Percentiles rank a stretch among this genome's conserved stretches.
phyloP scores from a whole-genome alignment of 2,329 filamentous ascomycete species.

The Herpomyces periplanetae region DNA sequence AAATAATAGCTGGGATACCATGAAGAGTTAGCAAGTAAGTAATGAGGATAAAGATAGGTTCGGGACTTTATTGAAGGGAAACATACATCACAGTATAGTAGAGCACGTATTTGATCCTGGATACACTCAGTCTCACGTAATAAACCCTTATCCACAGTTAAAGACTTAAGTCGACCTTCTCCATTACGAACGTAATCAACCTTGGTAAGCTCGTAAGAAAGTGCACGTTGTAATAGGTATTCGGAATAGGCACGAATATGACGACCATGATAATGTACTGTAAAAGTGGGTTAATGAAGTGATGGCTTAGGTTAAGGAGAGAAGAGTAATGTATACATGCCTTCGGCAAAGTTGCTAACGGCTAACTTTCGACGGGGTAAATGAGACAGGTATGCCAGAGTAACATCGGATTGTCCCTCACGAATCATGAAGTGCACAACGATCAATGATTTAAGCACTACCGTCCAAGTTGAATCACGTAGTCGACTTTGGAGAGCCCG shows the following conservation, averaged over 20 bases:
- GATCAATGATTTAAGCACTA: conserved; percentile 87
- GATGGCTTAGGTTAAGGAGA: neutral
- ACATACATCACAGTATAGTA: conserved; percentile 61
- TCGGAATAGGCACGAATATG: conserved; percentile 74
- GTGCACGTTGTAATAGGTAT: conserved; percentile 46
- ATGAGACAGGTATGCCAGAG: conserved; percentile 41
- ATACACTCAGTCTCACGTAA: conserved; percentile 65
- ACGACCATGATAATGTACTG: conserved; percentile 67
- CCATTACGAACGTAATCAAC: conserved; percentile 59
- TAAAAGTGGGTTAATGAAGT: neutral
- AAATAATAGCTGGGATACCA: conserved; percentile 24
- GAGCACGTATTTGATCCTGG: conserved; percentile 44
- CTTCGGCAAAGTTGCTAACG: conserved; percentile 66
- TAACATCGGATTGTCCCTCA: conserved; percentile 62
- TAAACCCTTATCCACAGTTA: conserved; percentile 64
- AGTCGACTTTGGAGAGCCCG: conserved; percentile 54
- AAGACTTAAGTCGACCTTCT: conserved; percentile 40
- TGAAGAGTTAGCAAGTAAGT: conserved; percentile 1
- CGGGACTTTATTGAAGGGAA: neutral
- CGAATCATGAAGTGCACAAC: conserved; percentile 90
- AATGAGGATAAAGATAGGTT: neutral
- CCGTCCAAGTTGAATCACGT: conserved; percentile 94
- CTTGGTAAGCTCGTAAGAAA: conserved; percentile 44
- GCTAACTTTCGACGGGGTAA: conserved; percentile 37
- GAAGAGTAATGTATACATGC: conserved; percentile 12